Base-by-base conservation (phyloP, 306 rosid genomes). In the Dalbergia cochinchinensis region DNA sequence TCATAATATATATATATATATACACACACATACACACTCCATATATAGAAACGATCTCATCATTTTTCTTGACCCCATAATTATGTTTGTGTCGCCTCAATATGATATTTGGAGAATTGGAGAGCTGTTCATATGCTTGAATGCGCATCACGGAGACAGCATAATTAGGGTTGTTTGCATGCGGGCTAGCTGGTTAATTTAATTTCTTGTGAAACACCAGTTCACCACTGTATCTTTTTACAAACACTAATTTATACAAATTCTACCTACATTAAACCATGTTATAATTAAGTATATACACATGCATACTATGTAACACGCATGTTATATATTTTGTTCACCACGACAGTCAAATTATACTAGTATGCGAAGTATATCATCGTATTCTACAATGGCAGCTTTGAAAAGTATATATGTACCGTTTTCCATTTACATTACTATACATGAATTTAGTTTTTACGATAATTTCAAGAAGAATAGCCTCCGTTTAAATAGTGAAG, bases 161-260 rank as follows among this genome's bases (percentile, higher is more conserved):
- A 83, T 83, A 65, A 83, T 83, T 79, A 74, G 81, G 64, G 77
- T 61, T 83, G 39, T 62, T 69, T 69, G 87, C 87, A 83, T 79
- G 83, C 84, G 73, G 48, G 5, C 33, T 11, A 60, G 63, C 15
- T 73, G 33, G 11, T 69, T 54, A 54, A 54, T 54, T 83, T 73
- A 65, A 37, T 72, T 73, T 78, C 45, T 53, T 48, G 5, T 73
- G 15, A 57, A 53, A 41, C 41, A 31, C 64, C 15, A 18, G 48
- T 65, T 4, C 50, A 14, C 48, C 5, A 4, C 31, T 26, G 31
- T 75, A 26, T 31, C 64, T 48, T 7, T 41, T 34, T 48, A 11
- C n/a, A 62, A 6, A 54, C 60, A 1, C 4, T 57, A 1, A 3
- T 37, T 37, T 37, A 37, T 4, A 33, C 51, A 14, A 39, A 34